These are phyloP conservation scores for Leucocoprinus leucothites DNA, from an alignment of 768 basidiomycete species.

Conservation along the genomic window DNA sequence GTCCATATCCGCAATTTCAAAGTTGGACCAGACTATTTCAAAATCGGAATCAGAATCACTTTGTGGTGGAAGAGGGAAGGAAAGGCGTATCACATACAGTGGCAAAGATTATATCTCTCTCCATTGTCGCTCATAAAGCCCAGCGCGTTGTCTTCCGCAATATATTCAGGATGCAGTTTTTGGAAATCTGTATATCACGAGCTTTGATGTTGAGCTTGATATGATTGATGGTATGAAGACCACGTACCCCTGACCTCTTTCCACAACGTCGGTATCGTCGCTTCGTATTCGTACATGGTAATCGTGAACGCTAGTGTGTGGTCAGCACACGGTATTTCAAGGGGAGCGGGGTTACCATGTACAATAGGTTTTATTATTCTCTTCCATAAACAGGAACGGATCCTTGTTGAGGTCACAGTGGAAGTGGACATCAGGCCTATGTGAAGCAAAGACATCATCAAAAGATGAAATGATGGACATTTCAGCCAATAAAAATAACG, in stretches of 20 bases:
- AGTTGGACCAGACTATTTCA: conserved; percentile 54
- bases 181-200: conserved; percentile 52
- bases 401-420: conserved; percentile 66
- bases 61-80: not conserved
- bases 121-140: conserved; percentile 53
- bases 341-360: conserved; percentile 1
- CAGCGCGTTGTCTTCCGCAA: conserved; percentile 58
- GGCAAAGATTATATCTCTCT: conserved; percentile 67
- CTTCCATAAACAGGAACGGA: conserved; percentile 73
- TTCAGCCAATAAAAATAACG: conserved; percentile 19
- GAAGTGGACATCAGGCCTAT: conserved; percentile 68
- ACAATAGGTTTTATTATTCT: conserved; percentile 68
- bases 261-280: conserved; percentile 78
- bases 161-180: conserved; percentile 47
- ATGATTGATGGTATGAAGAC: not conserved
- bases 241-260: conserved; percentile 55
- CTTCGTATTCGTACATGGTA: conserved; percentile 69
- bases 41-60: conserved; percentile 1
- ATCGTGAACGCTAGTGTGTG: conserved; percentile 58
- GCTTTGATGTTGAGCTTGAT: no score
- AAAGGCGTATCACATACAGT: conserved; percentile 42
- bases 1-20: conserved; percentile 67
- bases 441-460: conserved; percentile 8
- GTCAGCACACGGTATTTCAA: conserved; percentile 12
- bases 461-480: conserved; percentile 9